Base-by-base conservation (phyloP, 2,329 filamentous ascomycete species). In the Escovopsis weberi region DNA sequence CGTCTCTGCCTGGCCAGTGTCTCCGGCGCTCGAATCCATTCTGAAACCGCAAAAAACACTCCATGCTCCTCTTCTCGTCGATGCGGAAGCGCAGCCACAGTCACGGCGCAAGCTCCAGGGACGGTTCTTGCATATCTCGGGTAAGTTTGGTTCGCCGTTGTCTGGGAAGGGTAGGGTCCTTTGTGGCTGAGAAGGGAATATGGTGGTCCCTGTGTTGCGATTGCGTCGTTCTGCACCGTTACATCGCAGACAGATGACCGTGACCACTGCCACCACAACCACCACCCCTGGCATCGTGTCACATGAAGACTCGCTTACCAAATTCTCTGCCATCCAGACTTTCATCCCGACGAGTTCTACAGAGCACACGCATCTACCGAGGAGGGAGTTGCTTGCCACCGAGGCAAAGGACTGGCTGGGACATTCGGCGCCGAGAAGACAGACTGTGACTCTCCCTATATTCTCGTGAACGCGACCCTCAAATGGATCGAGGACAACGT, bases 281-380 rank as follows among this genome's bases (percentile, higher is more conserved):
- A 11, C 28, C 11, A 6, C 33, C 33, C 12, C 15, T 35, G 32
- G 7, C 18, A 23, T 42, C 33, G 40, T 38, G 23, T 35, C 40
- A 41, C 41, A 38, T 38, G 12, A 39, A 35, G 37, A 12, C 23
- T 18, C 32, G 28, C 43, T 48, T 18, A 47, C 45, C 26, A 23
- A 42, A 30, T 30, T 11, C 11, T 11, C 8, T 30, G 28, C 44
- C 37, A 28, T 37, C 45, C 41, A 94, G 91, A 98, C 64, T 74
- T 96, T 53, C 91, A 98, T 56, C 86, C 87, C 38, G 91, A 98
- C 60, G 75, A 77, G 37, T 84, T 85, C 62, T 98, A 95, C 70
- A 80, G 85, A 61, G 62, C 74, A 7, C 82, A 88, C 59, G 75
- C 85, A 10, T 82, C 83, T 23, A 83, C 83, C 37, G 69, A 74